Evolutionary conservation across 345 rosid species (phyloP).

Genomic region (Psidium guajava): DNA sequence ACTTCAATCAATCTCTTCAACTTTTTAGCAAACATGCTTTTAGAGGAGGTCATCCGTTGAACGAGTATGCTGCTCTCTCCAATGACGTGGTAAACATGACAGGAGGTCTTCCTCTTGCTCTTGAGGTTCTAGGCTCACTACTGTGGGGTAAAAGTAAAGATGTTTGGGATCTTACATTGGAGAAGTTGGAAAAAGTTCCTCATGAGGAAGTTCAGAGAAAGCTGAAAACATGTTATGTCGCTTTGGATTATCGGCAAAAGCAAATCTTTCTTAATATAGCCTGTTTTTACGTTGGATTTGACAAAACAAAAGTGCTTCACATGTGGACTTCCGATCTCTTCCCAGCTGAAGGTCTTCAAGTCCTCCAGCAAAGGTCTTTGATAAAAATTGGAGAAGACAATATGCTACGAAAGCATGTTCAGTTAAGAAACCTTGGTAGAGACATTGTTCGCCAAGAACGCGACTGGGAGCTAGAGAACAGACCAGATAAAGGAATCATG

Average conservation of each 20-base stretch:
- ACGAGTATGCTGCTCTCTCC: background rate
- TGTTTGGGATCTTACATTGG: background rate
- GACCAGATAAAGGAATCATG: background rate
- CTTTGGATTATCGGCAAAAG: background rate
- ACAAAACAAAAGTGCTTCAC: background rate
- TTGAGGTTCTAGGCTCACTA: background rate
- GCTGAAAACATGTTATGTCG: background rate
- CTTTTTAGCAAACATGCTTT: background rate
- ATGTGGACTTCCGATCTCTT: background rate
- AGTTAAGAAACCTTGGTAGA: background rate
- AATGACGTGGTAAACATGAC: background rate
- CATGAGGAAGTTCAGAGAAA: rapidly evolving
- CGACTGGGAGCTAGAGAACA: background rate
- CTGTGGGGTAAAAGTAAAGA: rapidly evolving
- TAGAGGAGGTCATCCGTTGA: background rate
- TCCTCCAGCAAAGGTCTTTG: background rate
- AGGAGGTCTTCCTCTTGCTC: background rate
- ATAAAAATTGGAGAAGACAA: background rate
- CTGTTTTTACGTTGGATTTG: background rate
- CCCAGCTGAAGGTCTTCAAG: background rate
- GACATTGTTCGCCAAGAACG: background rate
- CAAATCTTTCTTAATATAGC: background rate
- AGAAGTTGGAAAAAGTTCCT: background rate
- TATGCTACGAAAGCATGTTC: background rate
- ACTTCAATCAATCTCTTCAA: background rate